These are phyloP conservation scores for Moringa oleifera DNA, from an alignment of 345 rosid genomes.

Conservation along the genomic window DNA sequence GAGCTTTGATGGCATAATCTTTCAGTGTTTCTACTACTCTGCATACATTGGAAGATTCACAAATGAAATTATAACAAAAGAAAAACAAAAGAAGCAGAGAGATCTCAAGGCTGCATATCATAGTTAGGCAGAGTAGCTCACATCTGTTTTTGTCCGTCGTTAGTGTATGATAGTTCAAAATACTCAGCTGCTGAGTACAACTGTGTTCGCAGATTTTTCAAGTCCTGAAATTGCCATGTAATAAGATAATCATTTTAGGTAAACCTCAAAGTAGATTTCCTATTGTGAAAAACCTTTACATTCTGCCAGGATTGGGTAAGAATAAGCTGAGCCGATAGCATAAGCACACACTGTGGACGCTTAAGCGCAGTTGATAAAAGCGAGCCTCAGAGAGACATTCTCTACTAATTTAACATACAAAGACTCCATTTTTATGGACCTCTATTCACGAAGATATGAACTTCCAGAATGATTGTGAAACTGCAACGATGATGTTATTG, in stretches of 20 bases:
- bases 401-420: not conserved
- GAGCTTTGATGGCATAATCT: conserved; percentile 87
- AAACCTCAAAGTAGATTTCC: not conserved
- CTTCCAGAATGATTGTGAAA: not conserved
- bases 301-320: not conserved
- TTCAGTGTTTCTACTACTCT: conserved; percentile 89
- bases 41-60: conserved; percentile 18
- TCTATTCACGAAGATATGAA: not conserved
- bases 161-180: conserved; percentile 76
- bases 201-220: conserved; percentile 80
- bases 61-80: conserved; percentile 1
- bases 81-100: not conserved
- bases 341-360: not conserved
- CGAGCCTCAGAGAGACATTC: not conserved
- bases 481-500: not conserved
- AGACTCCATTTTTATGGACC: not conserved
- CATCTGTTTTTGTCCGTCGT: conserved; percentile 79
- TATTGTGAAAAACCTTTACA: not conserved
- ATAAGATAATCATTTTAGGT: not conserved
- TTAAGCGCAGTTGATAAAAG: not conserved
- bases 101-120: not conserved
- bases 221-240: conserved; percentile 41
- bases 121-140: conserved; percentile 27
- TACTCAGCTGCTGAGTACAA: conserved; percentile 94
- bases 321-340: not conserved